Evolutionary conservation across 352 stramenopile genomes (phyloP).

Genomic region (Pythium rishiriense): DNA sequence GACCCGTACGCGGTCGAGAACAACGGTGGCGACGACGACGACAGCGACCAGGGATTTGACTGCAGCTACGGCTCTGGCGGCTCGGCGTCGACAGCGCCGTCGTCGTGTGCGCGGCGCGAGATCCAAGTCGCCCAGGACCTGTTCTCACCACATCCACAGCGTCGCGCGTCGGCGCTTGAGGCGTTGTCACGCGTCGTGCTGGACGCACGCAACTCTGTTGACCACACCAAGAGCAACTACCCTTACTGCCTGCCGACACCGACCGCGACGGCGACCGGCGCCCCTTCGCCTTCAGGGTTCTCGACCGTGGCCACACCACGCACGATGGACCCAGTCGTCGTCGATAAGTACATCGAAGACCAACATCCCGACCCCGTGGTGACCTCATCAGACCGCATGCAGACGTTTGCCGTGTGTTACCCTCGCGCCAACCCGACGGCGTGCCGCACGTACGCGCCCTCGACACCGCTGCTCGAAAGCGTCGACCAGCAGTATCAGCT

Average conservation of each 20-base stretch:
- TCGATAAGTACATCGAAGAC: slow-evolving; percentile 62
- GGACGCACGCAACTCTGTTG: slow-evolving; percentile 26
- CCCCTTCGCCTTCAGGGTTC: slow-evolving; percentile 3
- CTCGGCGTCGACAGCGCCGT: slow-evolving; percentile 29
- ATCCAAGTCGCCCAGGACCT: slow-evolving; percentile 62
- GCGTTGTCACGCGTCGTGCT: slow-evolving; percentile 47
- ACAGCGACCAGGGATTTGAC: slow-evolving; percentile 3
- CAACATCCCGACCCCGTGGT: slow-evolving; percentile 39
- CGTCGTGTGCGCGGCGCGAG: slow-evolving; percentile 32
- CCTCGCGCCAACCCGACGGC: slow-evolving; percentile 22
- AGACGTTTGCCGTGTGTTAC: slow-evolving; percentile 22
- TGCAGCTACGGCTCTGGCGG: slow-evolving; percentile 32
- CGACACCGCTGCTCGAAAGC: slow-evolving; percentile 10
- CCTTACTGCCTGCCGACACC: too few relatives aligned
- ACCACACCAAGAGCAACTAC: background rate
- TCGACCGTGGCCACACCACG: slow-evolving; percentile 22
- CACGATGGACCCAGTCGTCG: slow-evolving; percentile 33
- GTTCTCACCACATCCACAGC: slow-evolving; percentile 54
- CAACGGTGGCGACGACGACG: slow-evolving; percentile 5
- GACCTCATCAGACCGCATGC: slow-evolving; percentile 28
- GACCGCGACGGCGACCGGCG: too few relatives aligned
- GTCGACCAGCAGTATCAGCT: background rate
- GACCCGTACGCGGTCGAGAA: too few relatives aligned
- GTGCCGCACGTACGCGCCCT: background rate
- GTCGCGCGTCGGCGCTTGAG: slow-evolving; percentile 53